Conservation (phyloP, 1,284 basidiomycete species). For the Wallemia hederae region DNA sequence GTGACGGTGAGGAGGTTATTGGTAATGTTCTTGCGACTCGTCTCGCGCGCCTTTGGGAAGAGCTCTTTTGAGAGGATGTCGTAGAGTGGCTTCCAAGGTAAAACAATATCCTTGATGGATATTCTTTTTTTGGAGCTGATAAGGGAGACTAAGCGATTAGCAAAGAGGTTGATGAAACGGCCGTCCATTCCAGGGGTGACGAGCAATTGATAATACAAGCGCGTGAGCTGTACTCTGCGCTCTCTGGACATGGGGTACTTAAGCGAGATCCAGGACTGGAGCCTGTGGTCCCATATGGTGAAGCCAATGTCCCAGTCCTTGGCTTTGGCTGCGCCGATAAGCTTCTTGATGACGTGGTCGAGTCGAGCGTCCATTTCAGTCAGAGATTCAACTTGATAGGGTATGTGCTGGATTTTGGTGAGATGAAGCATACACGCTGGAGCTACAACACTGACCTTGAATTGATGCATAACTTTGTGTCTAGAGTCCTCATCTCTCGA, state of each 20-base stretch:
- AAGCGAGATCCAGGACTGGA: constrained; percentile 39
- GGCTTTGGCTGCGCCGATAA: constrained; percentile 41
- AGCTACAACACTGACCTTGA: not conserved
- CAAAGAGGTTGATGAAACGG: constrained; percentile 20
- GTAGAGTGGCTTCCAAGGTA: constrained; percentile 67
- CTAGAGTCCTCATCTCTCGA: not conserved
- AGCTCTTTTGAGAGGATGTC: constrained; percentile 49
- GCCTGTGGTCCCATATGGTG: constrained; percentile 16
- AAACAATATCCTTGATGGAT: constrained; percentile 45
- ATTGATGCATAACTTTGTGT: not conserved
- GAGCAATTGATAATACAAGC: constrained; percentile 40
- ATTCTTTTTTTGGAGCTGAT: constrained; percentile 46
- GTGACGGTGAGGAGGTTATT: constrained; percentile 63
- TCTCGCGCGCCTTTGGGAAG: constrained; percentile 52
- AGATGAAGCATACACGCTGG: not conserved
- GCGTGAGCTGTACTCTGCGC: constrained; percentile 41
- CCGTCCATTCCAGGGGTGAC: constrained; percentile 24
- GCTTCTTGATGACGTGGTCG: constrained; percentile 36
- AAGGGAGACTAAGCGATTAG: constrained; percentile 20
- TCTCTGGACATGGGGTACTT: constrained; percentile 60
- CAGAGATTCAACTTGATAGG: constrained; percentile 52
- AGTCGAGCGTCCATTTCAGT: constrained; percentile 50
- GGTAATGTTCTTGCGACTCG: constrained; percentile 36
- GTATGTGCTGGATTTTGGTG: constrained; percentile 18
- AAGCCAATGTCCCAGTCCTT: constrained; percentile 45